Percentiles rank a stretch among this genome's conserved stretches.
These are phyloP conservation scores for Pichia terricola DNA, from an alignment of 1,139 yeast species.

Conservation along the genomic window DNA sequence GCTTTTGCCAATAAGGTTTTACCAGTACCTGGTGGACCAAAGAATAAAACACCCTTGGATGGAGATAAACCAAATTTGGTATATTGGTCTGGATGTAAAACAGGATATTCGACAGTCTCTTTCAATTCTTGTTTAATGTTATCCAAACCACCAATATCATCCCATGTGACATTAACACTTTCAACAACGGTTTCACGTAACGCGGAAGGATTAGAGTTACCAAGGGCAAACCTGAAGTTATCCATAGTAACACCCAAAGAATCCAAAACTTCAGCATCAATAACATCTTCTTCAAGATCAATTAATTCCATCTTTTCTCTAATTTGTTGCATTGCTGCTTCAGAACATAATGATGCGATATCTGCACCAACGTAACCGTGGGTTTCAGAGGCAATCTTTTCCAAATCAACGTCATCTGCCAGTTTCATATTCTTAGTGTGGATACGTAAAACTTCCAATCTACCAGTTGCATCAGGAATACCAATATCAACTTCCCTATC, in stretches of 20 bases:
- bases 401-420: constrained; percentile 90
- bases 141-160: constrained; percentile 93
- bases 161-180: constrained; percentile 97
- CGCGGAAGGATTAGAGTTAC: constrained; percentile 98
- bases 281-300: constrained; percentile 94
- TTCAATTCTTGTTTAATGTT: constrained; percentile 91
- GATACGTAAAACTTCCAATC: constrained; percentile 88
- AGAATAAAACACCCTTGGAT: constrained; percentile 94
- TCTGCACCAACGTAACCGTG: constrained; percentile 99
- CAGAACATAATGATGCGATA: constrained; percentile 89
- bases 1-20: constrained; percentile 95
- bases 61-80: constrained; percentile 97
- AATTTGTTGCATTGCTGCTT: constrained; percentile 97
- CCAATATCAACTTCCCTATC: constrained; percentile 99
- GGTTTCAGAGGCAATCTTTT: constrained; percentile 81
- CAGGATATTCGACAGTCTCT: constrained; percentile 98
- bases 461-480: constrained; percentile 97
- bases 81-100: constrained; percentile 96
- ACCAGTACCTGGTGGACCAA: constrained; percentile 99
- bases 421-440: constrained; percentile 97
- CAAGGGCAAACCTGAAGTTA: constrained; percentile 94
- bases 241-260: constrained; percentile 98
- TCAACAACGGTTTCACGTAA: constrained; percentile 99
- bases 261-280: constrained; percentile 94
- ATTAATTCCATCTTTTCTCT: constrained; percentile 99